Base-by-base conservation (phyloP, 306 rosid genomes). In the Spatholobus suberectus region DNA sequence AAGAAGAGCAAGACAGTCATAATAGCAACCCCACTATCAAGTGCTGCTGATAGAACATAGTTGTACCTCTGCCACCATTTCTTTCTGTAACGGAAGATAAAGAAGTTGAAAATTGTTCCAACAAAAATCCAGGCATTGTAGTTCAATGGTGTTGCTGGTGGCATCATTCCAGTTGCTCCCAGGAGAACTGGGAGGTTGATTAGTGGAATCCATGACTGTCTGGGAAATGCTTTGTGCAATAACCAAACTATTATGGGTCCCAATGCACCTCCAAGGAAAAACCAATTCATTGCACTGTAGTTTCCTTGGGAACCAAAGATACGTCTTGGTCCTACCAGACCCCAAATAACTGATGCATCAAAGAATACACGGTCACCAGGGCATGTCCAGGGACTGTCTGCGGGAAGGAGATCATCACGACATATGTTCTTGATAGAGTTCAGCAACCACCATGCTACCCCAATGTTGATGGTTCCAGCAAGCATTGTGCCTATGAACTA, bases 31-130 rank as follows among this genome's bases (percentile, higher is more conserved):
- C 98, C 98, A 5, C 92, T 94, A 82, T 94, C 98, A 66, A 94
- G 78, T 82, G 97, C 97, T 3, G 95, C 95, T 29, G 98, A 94
- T 14, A 94, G 90, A 83, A 92, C 83, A 80, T 94, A 90, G 84
- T 94, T 94, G 87, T 94, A 94, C 80, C 91, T 94, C 90, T 92
- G 98, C 97, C 98, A 94, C 97, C 98, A 94, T 6, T 74, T 70
- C 87, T 94, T 90, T 80, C 90, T 77, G 89, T 94, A 94, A 14
- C 94, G 93, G 88, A 90, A 92, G 71, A 94, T 51, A 62, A 90
- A 94, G 85, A 89, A 94, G 84, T 89, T 94, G 90, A 94, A 94
- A 15, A 94, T 68, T 0, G 95, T 92, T 21, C 98, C 98, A 0
- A 90, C 78, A 0, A 90, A 3, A 23, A 94, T 82, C 98, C 97